Conservation (phyloP, 1,284 basidiomycete genomes). For the Porogramme epimiltina region DNA sequence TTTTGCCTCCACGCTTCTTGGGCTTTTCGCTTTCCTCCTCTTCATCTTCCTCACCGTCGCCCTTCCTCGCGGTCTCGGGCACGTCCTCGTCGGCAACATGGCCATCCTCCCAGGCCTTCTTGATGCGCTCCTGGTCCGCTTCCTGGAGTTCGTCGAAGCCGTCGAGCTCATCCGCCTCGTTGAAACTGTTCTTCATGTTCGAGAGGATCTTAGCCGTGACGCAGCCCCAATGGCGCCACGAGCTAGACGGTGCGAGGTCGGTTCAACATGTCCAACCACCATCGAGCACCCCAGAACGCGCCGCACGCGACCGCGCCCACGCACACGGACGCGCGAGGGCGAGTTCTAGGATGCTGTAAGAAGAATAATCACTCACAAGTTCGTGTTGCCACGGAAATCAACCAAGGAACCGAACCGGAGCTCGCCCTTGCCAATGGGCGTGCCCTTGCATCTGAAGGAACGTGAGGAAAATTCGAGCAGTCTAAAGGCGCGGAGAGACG, state of each 20-base stretch:
- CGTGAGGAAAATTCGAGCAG: conserved; percentile 14
- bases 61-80: conserved; percentile 68
- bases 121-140: conserved; percentile 67
- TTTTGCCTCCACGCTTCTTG: conserved; percentile 32
- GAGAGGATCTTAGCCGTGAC: conserved; percentile 66
- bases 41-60: conserved; percentile 47
- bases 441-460: conserved; percentile 44
- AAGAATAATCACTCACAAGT: conserved; percentile 55
- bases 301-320: not conserved
- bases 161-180: conserved; percentile 65
- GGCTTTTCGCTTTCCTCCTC: conserved; percentile 44
- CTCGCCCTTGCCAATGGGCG: conserved; percentile 70
- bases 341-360: too few species aligned
- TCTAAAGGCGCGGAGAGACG: conserved; percentile 40
- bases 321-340: not conserved
- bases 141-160: conserved; percentile 69
- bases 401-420: conserved; percentile 78
- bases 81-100: conserved; percentile 80
- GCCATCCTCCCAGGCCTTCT: conserved; percentile 71
- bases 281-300: not conserved
- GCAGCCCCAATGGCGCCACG: conserved; percentile 86
- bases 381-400: conserved; percentile 72
- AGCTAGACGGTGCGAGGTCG: conserved; percentile 38
- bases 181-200: conserved; percentile 72
- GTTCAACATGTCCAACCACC: not conserved